These are phyloP conservation scores for Tilletia setariae DNA, from an alignment of 1,284 basidiomycete species.

Conservation along the genomic window DNA sequence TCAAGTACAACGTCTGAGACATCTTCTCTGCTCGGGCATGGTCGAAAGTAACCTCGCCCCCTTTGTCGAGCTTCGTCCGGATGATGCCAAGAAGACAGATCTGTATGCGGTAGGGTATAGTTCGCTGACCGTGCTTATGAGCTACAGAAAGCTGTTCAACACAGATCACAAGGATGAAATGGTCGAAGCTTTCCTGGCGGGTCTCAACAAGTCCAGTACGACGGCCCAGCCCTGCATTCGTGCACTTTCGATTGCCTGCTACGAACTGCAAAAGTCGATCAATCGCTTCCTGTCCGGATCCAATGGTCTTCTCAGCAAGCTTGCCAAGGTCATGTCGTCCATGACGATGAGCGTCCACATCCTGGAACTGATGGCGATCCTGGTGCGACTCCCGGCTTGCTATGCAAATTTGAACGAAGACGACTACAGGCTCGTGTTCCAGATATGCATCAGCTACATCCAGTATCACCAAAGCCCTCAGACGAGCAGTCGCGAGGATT, in stretches of 20 bases:
- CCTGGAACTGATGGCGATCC: constrained; percentile 82
- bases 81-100: constrained; percentile 62
- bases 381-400: constrained; percentile 74
- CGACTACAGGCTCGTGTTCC: constrained; percentile 92
- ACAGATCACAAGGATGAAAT: constrained; percentile 65
- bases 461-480: constrained; percentile 62
- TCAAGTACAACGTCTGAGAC: constrained; percentile 67
- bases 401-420: constrained; percentile 89
- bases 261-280: constrained; percentile 81
- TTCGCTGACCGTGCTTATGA: constrained; percentile 80
- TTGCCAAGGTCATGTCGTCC: constrained; percentile 91
- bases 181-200: constrained; percentile 77
- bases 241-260: constrained; percentile 80
- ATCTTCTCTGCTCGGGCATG: constrained; percentile 69
- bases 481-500: constrained; percentile 43
- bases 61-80: constrained; percentile 63
- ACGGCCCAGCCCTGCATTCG: constrained; percentile 90
- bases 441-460: constrained; percentile 89
- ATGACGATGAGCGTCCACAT: constrained; percentile 92
- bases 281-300: constrained; percentile 67
- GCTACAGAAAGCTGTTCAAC: constrained; percentile 79
- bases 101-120: constrained; percentile 85
- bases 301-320: constrained; percentile 72
- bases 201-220: constrained; percentile 69
- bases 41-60: constrained; percentile 63